phyloP scores from a whole-genome alignment of 495 filamentous ascomycete species.

The Daldinia vernicosa region DNA sequence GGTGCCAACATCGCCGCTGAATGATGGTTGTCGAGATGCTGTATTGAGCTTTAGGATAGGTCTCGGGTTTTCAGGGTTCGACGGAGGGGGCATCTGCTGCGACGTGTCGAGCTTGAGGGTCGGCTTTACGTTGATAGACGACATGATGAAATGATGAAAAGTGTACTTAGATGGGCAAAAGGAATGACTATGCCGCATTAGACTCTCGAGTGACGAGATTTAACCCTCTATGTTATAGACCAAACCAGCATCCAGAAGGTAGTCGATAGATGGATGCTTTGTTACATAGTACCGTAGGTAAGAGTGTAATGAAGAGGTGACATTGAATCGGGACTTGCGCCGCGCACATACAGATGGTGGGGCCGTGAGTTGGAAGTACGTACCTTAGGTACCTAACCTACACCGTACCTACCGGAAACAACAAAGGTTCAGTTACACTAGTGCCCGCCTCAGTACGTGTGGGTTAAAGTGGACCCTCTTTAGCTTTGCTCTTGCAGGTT shows the following conservation, averaged over 20 bases:
- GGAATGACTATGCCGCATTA: neutral
- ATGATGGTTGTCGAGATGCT: constrained; percentile 30
- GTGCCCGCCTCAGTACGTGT: neutral
- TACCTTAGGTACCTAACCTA: neutral
- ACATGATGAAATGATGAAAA: constrained; percentile 36
- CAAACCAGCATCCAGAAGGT: neutral
- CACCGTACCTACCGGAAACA: neutral
- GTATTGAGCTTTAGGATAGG: constrained; percentile 53
- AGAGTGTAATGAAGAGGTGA: neutral
- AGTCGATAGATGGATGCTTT: neutral
- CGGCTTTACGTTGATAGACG: constrained; percentile 41
- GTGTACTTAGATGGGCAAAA: neutral
- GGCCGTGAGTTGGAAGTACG: neutral
- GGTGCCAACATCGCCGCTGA: constrained; percentile 42
- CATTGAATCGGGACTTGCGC: constrained; percentile 4
- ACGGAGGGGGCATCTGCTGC: constrained; percentile 43
- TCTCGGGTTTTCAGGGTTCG: constrained; percentile 34
- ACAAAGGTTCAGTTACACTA: neutral
- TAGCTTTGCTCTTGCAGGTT: constrained; percentile 4
- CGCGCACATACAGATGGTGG: neutral
- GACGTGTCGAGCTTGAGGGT: constrained; percentile 41
- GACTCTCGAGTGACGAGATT: neutral
- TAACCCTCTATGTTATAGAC: neutral
- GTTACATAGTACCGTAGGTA: too few species aligned
- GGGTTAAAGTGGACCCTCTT: neutral